Evolutionary conservation across 2,329 filamentous ascomycete species (phyloP), one percentile per base, ranked within the genome.

Genomic region (Tolypocladium ophioglossoides): DNA sequence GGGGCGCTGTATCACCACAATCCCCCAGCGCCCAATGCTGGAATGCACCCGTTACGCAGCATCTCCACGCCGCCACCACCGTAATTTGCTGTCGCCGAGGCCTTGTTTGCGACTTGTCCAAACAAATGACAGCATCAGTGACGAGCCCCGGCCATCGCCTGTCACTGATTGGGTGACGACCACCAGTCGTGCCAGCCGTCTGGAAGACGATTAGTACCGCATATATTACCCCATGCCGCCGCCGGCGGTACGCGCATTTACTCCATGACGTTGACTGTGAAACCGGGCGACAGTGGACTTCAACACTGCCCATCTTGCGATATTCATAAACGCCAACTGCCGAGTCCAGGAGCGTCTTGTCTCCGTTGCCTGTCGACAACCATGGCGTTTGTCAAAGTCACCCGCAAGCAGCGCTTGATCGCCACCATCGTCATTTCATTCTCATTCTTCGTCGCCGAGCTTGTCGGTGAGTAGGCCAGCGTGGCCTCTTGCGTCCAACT

Each of bases 401-500:
- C 59, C 20, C 62, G 59, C 37, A 79, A 75, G 63, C 71, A 75
- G 53, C 76, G 74, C 56, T 66, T 82, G 5, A 67, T 71, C 40
- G 66, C 67, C 6, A 75, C 75, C 0, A 79, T 82, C 50, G 66
- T 56, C 54, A 77, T 82, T 41, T 78, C 76, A 0, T 72, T 74
- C 40, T 62, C 65, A 0, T 82, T 81, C 57, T 82, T 82, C 55
- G 54, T 78, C 18, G 72, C 74, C 10, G 79, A 82, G 59, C 69
- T 82, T 7, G 63, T 68, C 32, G 72, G 78, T 79, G 52, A 22
- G 39, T 55, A 39, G 16, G 14, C 9, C 32, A 58, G 41, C 10
- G 10, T 18, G 11, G 16, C 11, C 4, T 22, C 32, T 47, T 41
- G 35, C 9, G 47, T 50, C 16, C 16, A 6, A 18, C 24, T 14